These are phyloP conservation scores for Ilex paraguariensis DNA, from an alignment of 305 asterid species.

Conservation along the genomic window DNA sequence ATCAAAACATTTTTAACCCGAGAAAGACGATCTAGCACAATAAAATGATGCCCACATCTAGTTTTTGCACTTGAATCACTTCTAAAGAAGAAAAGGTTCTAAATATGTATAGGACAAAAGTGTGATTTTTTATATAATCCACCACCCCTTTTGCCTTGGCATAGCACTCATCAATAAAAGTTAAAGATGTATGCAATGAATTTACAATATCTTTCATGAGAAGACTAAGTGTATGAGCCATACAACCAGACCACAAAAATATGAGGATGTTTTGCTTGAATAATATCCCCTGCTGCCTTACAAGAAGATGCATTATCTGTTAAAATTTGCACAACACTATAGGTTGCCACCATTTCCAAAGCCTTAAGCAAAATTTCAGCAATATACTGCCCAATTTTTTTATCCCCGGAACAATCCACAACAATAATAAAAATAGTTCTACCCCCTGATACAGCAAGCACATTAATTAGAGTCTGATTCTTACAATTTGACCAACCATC, in stretches of 20 bases:
- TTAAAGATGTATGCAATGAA: background rate
- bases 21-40: no score
- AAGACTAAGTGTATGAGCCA: slow-evolving; percentile 7
- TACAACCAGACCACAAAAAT: slow-evolving; percentile 4
- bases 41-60: no score
- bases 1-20: no score
- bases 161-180: background rate
- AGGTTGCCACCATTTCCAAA: slow-evolving; percentile 5
- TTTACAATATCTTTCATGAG: slow-evolving; percentile 3
- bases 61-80: background rate
- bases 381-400: slow-evolving; percentile 1
- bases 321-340: slow-evolving; percentile 12
- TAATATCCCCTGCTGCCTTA: slow-evolving; percentile 4
- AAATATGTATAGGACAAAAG: background rate
- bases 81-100: slow-evolving; percentile 2
- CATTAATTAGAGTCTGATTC: slow-evolving; percentile 2
- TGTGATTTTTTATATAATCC: slow-evolving; percentile 2
- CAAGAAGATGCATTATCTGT: slow-evolving; percentile 9
- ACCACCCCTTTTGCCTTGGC: background rate
- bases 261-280: slow-evolving; percentile 1
- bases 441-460: slow-evolving; percentile 7
- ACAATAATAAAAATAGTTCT: slow-evolving; percentile 7
- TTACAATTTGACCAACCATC: no score
- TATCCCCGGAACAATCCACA: slow-evolving; percentile 1
- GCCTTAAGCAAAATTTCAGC: background rate